Conservation (phyloP, 2,329 filamentous ascomycete genomes). For the Colletotrichum noveboracense region DNA sequence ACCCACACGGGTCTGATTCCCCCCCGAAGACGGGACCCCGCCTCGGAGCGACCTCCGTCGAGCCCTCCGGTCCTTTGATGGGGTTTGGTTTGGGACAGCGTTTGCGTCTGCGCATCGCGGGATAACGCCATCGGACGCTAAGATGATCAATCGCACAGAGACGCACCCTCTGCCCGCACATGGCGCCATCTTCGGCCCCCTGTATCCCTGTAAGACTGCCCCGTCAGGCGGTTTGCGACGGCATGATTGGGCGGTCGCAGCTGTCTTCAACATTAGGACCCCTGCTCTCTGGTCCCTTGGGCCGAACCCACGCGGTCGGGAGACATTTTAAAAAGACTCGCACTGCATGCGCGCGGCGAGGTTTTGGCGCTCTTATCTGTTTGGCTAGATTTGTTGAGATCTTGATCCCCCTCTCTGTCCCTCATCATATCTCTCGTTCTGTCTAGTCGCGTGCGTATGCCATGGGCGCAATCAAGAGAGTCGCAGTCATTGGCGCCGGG, state of each 20-base stretch:
- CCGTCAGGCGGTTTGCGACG: slow-evolving; percentile 8
- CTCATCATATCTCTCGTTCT: not conserved
- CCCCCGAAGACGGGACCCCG: not conserved
- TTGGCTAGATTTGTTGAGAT: not conserved
- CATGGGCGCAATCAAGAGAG: slow-evolving; percentile 33
- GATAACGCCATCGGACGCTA: slow-evolving; percentile 19
- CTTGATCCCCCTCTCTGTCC: not conserved
- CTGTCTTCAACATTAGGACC: not conserved
- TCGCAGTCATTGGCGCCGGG: slow-evolving; percentile 67
- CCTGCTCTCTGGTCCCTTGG: not conserved
- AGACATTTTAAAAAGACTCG: not conserved
- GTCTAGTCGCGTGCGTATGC: not conserved
- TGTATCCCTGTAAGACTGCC: slow-evolving; percentile 10
- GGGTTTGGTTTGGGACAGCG: not conserved
- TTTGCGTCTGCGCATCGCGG: not conserved
- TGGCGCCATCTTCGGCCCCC: not conserved
- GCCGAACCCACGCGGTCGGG: slow-evolving; percentile 1
- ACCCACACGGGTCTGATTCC: not conserved
- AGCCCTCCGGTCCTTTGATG: not conserved
- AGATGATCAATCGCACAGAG: slow-evolving; percentile 4
- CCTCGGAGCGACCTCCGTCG: not conserved
- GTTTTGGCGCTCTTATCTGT: not conserved
- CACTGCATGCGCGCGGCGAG: not conserved
- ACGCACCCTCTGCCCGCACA: not conserved
- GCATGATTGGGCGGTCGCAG: not conserved